Evolutionary conservation across 2,329 filamentous ascomycete species (phyloP), one percentile per base, ranked within the genome.

Genomic region (Cladosporium sp.): DNA sequence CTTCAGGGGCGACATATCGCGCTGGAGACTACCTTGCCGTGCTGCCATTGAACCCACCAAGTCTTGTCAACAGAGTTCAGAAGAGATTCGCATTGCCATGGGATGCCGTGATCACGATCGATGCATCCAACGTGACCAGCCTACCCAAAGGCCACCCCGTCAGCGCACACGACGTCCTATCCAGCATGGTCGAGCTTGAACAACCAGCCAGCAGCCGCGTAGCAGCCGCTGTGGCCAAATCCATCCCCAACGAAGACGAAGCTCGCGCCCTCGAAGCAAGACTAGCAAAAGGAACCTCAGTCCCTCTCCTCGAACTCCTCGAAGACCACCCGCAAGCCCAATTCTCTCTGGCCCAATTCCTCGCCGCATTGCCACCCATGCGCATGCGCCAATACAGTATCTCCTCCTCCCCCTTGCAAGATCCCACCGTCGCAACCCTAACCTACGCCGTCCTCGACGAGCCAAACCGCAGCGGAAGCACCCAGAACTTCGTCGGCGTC

Each of bases 291-390:
- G 32, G 15, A 3, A 14, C 15, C n/a, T 36, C 32, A 26, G n/a
- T 21, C 24, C 30, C 59, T 2, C 44, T 90, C 1, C 80, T 93
- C 6, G 88, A 92, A 66, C 80, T 93, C 1, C 82, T 93, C 0
- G 87, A 91, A 72, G 80, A 83, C 8, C 88, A 87, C 72, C 81
- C 84, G 0, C 77, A 81, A 0, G 80, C 90, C 36, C 77, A 84
- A 2, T 77, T 93, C 0, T 83, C 89, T 82, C 93, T 52, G 36
- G 83, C 84, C 4, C 78, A 85, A 18, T 93, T 90, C 79, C 81
- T 93, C 5, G 82, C 83, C 36, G 88, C 92, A 83, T 83, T 92
- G 0, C 89, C 90, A 1, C 89, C 90, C 0, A 91, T 94, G 87
- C 87, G 90, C 34, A 60, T 67, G 21, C 57, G 71, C 15, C 69